phyloP scores from a whole-genome alignment of 306 rosid genomes.

The Cicer yamashitae region DNA sequence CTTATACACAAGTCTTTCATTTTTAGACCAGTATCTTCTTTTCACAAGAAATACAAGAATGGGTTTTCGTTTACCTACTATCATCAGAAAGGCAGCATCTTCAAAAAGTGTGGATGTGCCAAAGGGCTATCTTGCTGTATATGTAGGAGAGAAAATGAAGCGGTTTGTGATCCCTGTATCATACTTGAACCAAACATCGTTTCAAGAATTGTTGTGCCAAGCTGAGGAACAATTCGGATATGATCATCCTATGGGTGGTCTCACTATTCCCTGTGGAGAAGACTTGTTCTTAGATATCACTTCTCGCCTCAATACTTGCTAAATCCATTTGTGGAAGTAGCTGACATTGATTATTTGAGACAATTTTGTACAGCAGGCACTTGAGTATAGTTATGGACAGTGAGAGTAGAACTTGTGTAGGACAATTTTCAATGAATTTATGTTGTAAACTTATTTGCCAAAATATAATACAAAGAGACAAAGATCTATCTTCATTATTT shows the following conservation, averaged over 20 bases:
- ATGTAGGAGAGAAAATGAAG: conserved; percentile 57
- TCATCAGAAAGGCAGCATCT: conserved; percentile 38
- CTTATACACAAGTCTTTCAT: conserved; percentile 8
- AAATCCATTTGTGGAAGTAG: background rate
- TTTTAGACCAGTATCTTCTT: conserved; percentile 5
- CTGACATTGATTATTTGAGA: conserved; percentile 17
- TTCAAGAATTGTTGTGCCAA: conserved; percentile 48
- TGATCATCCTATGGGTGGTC: conserved; percentile 61
- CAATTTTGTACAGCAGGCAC: conserved; percentile 13
- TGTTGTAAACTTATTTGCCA: background rate
- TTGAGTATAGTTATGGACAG: background rate
- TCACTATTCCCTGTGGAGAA: conserved; percentile 57
- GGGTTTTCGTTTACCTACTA: conserved; percentile 47
- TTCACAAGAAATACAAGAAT: conserved; percentile 6
- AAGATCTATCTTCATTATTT: background rate
- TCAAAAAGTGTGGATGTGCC: conserved; percentile 45
- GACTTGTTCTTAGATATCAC: conserved; percentile 35
- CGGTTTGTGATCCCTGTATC: conserved; percentile 56
- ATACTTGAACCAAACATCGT: conserved; percentile 49
- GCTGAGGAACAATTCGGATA: conserved; percentile 54
- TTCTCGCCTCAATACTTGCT: conserved; percentile 31
- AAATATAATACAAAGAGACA: background rate
- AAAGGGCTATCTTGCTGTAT: conserved; percentile 55
- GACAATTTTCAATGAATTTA: background rate
- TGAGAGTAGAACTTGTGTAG: background rate